Base-by-base conservation (phyloP, 306 rosid species). In the Malus fusca region DNA sequence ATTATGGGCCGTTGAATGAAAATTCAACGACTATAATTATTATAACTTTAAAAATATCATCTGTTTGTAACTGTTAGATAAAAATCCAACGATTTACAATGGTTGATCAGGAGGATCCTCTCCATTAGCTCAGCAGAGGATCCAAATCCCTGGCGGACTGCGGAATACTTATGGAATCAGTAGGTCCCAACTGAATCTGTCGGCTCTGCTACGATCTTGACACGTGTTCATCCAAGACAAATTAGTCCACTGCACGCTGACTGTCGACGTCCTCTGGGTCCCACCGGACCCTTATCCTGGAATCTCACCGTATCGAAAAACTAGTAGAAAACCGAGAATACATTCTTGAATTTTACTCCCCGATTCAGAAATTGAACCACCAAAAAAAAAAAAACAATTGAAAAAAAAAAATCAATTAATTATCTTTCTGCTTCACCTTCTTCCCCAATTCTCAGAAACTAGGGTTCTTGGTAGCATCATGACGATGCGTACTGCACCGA, bases 211-310 rank as follows among this genome's bases (percentile, higher is more conserved):
- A 42, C 1, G 30, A 66, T 22, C 12, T 2, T 10, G 40, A 73
- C 79, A 76, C 79, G 74, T 66, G 55, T 52, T 11, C 7, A n/a
- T 0, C 2, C 1, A 11, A 8, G 18, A 23, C 18, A 17, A 19
- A 25, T 26, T 5, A 58, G 48, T 53, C 63, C 48, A 25, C 23
- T 1, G 72, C 61, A 3, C 28, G 62, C 51, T 25, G 23, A 69
- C 28, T 9, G n/a, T 28, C 26, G 26, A 35, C 7, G 11, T 22
- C 15, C 3, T 6, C 23, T 1, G 40, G 37, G 76, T 25, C 83
- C 83, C 72, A 69, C 77, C 2, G 61, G 33, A 75, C 17, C 53
- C 83, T 80, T 81, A 81, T 81, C 82, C 78, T 23, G 11, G 73
- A 51, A 14, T 52, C 59, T 22, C 26, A 13, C 52, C 58, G 51